These are phyloP conservation scores for Lotus japonicus DNA, from an alignment of 306 rosid species.

Conservation along the genomic window DNA sequence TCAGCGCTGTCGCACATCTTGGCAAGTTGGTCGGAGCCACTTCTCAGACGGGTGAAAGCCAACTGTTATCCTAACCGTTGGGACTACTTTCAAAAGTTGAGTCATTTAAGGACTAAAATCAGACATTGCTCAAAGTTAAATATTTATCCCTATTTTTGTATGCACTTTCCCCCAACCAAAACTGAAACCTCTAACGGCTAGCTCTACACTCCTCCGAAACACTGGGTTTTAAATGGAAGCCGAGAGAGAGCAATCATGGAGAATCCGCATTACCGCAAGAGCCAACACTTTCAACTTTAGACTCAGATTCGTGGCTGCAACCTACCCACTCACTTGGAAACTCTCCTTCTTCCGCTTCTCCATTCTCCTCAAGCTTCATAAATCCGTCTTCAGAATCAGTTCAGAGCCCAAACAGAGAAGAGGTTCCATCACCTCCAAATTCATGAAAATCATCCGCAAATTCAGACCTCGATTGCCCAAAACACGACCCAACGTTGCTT, in stretches of 20 bases:
- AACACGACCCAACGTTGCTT: neutral
- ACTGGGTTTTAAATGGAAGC: slow-evolving; percentile 8
- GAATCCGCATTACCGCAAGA: slow-evolving; percentile 39
- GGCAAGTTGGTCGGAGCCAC: no score
- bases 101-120: no score
- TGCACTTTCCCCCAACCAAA: neutral
- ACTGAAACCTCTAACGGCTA: slow-evolving; percentile 20
- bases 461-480: neutral
- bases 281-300: slow-evolving; percentile 40
- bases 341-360: slow-evolving; percentile 36
- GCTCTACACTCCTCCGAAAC: neutral
- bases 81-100: no score
- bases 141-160: no score
- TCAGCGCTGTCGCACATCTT: no score
- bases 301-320: slow-evolving; percentile 34
- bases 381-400: slow-evolving; percentile 16
- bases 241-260: slow-evolving; percentile 34
- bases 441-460: slow-evolving; percentile 27
- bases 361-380: slow-evolving; percentile 41
- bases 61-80: no score
- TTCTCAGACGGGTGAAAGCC: no score
- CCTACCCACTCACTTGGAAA: slow-evolving; percentile 21
- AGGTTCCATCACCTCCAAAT: slow-evolving; percentile 14
- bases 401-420: slow-evolving; percentile 20
- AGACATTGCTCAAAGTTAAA: no score